Evolutionary conservation across 1,284 basidiomycete genomes (phyloP).

Genomic region (Ceratorhiza oryzae-sativae): DNA sequence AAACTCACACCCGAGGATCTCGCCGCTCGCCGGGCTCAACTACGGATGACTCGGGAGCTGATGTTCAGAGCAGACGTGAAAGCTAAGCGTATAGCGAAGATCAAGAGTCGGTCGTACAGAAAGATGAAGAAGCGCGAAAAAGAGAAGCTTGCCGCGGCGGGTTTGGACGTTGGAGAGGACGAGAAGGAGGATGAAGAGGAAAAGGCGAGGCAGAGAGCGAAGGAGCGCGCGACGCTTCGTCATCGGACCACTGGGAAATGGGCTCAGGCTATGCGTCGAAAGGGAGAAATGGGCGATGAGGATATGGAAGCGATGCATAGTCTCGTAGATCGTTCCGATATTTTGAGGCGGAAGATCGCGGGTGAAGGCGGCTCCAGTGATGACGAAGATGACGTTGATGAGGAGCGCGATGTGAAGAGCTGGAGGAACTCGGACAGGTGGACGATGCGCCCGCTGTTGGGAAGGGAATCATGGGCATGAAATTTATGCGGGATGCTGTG

Average conservation of each 20-base stretch:
- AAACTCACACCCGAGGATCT: slow-evolving; percentile 69
- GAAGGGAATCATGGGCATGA: slow-evolving; percentile 84
- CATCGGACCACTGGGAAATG: slow-evolving; percentile 87
- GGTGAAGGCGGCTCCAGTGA: slow-evolving; percentile 60
- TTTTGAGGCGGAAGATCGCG: slow-evolving; percentile 72
- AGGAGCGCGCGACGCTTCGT: slow-evolving; percentile 83
- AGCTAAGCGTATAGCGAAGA: slow-evolving; percentile 90
- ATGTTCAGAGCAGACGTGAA: slow-evolving; percentile 94
- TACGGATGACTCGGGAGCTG: slow-evolving; percentile 89
- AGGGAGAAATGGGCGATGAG: slow-evolving; percentile 63
- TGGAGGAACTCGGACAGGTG: slow-evolving; percentile 53
- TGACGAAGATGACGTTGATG: slow-evolving; percentile 55
- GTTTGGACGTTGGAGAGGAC: slow-evolving; percentile 62
- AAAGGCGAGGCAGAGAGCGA: slow-evolving; percentile 75
- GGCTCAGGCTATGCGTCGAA: slow-evolving; percentile 70
- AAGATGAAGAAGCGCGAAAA: slow-evolving; percentile 83
- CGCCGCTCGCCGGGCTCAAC: slow-evolving; percentile 76
- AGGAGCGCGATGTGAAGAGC: slow-evolving; percentile 56
- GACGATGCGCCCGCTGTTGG: slow-evolving; percentile 49
- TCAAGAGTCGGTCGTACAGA: slow-evolving; percentile 94
- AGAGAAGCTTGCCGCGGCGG: slow-evolving; percentile 62
- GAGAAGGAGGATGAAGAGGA: slow-evolving; percentile 60
- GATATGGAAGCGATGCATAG: slow-evolving; percentile 78
- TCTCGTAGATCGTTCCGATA: slow-evolving; percentile 78
- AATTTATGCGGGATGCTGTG: slow-evolving; percentile 93